phyloP scores from a whole-genome alignment of 306 rosid genomes.

The Trifolium pratense region DNA sequence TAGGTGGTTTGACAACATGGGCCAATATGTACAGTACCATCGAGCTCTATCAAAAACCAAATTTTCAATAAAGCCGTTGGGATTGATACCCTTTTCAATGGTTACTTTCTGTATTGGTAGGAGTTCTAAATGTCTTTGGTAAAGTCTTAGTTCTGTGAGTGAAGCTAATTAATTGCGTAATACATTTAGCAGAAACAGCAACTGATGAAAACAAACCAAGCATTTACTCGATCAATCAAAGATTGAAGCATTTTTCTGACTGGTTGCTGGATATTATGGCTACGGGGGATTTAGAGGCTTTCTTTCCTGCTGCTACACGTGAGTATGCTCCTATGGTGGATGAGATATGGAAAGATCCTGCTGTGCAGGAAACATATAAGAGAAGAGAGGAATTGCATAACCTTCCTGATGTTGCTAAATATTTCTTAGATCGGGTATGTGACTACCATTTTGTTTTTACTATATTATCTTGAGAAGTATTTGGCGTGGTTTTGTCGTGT shows the following conservation, averaged over 20 bases:
- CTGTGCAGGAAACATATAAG: conserved; percentile 88
- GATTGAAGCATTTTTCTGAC: conserved; percentile 85
- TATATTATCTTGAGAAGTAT: conserved; percentile 26
- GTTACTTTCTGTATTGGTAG: conserved; percentile 24
- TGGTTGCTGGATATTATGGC: conserved; percentile 94
- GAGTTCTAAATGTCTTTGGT: conserved; percentile 31
- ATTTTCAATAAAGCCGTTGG: neutral
- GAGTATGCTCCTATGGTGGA: conserved; percentile 92
- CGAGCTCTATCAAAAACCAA: conserved; percentile 14
- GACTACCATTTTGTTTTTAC: conserved; percentile 27
- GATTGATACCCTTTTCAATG: conserved; percentile 7
- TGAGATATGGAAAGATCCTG: conserved; percentile 85
- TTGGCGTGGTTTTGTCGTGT: conserved; percentile 23
- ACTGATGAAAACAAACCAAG: conserved; percentile 60
- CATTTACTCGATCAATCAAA: conserved; percentile 74
- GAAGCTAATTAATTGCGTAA: conserved; percentile 44
- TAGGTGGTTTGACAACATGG: conserved; percentile 32
- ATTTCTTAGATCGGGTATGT: conserved; percentile 84
- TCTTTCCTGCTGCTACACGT: conserved; percentile 96
- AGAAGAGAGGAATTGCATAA: conserved; percentile 79
- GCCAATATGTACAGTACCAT: neutral
- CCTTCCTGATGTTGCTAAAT: conserved; percentile 89
- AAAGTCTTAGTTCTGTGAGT: conserved; percentile 15
- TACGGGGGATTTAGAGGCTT: conserved; percentile 85
- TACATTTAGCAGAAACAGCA: conserved; percentile 52